Percentiles rank a stretch among this genome's conserved stretches.
Evolutionary conservation across 306 rosid genomes (phyloP).

Genomic region (Pyrus bretschneideri): DNA sequence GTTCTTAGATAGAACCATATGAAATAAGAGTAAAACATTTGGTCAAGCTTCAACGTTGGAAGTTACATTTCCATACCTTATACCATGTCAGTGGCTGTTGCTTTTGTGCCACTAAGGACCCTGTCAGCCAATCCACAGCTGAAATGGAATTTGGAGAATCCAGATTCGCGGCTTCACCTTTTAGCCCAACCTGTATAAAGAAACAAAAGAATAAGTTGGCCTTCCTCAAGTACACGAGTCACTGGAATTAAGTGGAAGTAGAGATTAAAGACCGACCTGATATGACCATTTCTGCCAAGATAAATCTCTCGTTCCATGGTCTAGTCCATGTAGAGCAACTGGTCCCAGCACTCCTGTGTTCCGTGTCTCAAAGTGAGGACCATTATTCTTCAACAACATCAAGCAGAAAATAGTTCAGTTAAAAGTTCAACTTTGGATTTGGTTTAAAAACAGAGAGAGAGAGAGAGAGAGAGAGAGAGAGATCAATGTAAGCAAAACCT

Average conservation of each 20-base stretch:
- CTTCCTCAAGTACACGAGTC: background rate
- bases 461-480: background rate
- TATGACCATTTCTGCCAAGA: constrained; percentile 84
- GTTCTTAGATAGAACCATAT: background rate
- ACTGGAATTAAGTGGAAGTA: background rate
- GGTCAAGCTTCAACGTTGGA: background rate
- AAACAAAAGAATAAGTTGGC: background rate
- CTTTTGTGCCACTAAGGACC: constrained; percentile 28
- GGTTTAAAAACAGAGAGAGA: too few species aligned
- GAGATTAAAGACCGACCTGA: constrained; percentile 44
- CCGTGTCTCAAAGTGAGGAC: constrained; percentile 67
- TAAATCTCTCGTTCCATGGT: constrained; percentile 59
- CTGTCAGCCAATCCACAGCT: constrained; percentile 50
- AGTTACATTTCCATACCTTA: constrained; percentile 28
- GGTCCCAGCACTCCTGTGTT: constrained; percentile 76
- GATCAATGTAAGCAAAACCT: background rate
- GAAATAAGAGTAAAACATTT: background rate
- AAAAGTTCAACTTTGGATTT: background rate
- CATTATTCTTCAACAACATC: constrained; percentile 52
- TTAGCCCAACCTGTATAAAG: constrained; percentile 39
- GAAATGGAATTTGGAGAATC: constrained; percentile 38
- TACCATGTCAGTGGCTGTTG: constrained; percentile 61
- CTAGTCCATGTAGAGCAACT: constrained; percentile 53
- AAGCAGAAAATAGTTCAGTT: constrained; percentile 1
- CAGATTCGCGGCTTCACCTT: constrained; percentile 41